phyloP scores from a whole-genome alignment of 768 basidiomycete genomes.

The Termitomyces heimii region DNA sequence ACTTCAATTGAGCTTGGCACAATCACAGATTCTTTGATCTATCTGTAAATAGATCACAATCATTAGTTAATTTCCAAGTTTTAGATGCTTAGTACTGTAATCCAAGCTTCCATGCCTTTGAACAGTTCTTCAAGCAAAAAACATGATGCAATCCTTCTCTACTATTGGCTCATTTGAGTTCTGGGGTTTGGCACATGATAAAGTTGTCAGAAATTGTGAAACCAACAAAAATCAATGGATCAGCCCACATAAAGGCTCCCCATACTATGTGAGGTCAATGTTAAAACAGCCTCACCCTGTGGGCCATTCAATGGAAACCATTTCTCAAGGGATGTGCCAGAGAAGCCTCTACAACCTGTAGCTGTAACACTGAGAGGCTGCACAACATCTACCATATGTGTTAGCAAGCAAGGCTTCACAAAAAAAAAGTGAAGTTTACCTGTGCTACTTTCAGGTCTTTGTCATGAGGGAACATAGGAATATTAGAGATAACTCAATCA shows the following conservation, averaged over 20 bases:
- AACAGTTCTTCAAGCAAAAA: too few relatives aligned
- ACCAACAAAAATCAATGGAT: conserved; percentile 10
- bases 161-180: too few relatives aligned
- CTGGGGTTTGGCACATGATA: too few relatives aligned
- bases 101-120: too few relatives aligned
- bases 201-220: conserved; percentile 8
- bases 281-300: conserved; percentile 24
- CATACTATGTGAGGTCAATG: conserved; percentile 16
- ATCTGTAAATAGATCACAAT: too few relatives aligned
- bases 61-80: too few relatives aligned
- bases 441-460: conserved; percentile 59
- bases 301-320: conserved; percentile 17
- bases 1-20: too few relatives aligned
- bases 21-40: too few relatives aligned
- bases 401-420: neutral
- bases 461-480: conserved; percentile 22
- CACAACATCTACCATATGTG: conserved; percentile 30
- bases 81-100: too few relatives aligned
- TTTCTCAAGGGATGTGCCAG: conserved; percentile 3
- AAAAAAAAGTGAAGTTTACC: conserved; percentile 24
- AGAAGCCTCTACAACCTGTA: conserved; percentile 4
- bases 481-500: conserved; percentile 25
- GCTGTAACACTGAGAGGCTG: conserved; percentile 23
- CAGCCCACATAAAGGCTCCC: conserved; percentile 7
- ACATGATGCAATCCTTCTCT: too few relatives aligned